Evolutionary conservation across 2,329 filamentous ascomycete species (phyloP).

Genomic region (Sporothrix pallida): DNA sequence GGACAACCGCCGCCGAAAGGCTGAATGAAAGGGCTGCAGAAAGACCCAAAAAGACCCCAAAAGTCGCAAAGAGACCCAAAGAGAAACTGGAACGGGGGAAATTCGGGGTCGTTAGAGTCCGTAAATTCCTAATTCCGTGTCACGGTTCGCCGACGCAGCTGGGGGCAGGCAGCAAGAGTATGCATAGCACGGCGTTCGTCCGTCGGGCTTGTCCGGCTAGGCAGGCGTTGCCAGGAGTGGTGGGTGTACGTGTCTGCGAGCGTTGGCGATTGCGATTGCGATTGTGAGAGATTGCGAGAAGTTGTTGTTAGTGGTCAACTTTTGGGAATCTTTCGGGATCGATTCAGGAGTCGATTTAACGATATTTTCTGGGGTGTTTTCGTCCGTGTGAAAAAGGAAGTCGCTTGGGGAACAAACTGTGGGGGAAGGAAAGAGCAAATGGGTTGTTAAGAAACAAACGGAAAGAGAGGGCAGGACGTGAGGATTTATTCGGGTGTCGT

Average conservation of each 20-base stretch:
- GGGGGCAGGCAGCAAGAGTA: slow-evolving; percentile 30
- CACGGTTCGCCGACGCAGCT: slow-evolving; percentile 32
- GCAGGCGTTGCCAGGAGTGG: slow-evolving; percentile 32
- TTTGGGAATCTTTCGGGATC: neutral
- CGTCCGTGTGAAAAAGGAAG: neutral
- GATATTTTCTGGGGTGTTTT: neutral
- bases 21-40: neutral
- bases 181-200: slow-evolving; percentile 33
- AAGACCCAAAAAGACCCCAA: neutral
- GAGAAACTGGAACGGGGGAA: neutral
- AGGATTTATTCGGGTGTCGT: slow-evolving; percentile 22
- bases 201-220: slow-evolving; percentile 28
- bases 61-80: neutral
- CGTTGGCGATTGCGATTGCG: slow-evolving; percentile 3
- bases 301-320: neutral
- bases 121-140: slow-evolving; percentile 34
- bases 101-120: slow-evolving; percentile 19
- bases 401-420: neutral
- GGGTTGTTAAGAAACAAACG: neutral
- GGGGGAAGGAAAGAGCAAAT: slow-evolving; percentile 15
- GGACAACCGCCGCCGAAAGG: neutral
- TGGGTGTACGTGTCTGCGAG: neutral
- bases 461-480: slow-evolving; percentile 22
- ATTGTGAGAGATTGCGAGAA: neutral
- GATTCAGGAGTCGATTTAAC: neutral